Conservation (phyloP, 164 flowering plant genomes). For the Nelumbo lutea region DNA sequence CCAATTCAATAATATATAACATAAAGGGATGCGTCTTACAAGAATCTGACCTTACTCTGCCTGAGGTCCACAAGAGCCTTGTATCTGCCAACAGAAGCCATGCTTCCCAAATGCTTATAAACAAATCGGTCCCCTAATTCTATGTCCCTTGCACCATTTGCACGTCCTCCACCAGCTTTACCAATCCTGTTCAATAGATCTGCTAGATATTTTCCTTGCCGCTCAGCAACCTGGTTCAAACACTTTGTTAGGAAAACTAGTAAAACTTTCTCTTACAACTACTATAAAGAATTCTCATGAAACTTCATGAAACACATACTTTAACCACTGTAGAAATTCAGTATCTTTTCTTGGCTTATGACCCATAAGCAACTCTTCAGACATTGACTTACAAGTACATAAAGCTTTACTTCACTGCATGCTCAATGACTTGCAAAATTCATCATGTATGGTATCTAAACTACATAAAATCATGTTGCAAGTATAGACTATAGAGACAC, state of each 20-base stretch:
- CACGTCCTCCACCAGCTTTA: constrained; percentile 71
- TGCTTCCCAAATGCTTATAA: constrained; percentile 90
- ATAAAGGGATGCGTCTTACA: background rate
- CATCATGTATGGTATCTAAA: background rate
- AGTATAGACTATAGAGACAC: background rate
- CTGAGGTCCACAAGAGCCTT: constrained; percentile 98
- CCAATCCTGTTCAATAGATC: constrained; percentile 58
- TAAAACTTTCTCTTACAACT: background rate
- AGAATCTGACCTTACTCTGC: constrained; percentile 65
- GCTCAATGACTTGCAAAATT: no score
- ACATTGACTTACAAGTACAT: background rate
- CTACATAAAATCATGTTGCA: background rate
- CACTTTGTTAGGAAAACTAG: background rate
- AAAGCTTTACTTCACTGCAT: no score
- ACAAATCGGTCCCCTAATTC: constrained; percentile 69
- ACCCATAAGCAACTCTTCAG: no score
- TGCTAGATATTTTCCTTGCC: constrained; percentile 87
- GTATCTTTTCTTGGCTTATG: background rate
- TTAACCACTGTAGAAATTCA: no score
- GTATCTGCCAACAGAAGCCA: constrained; percentile 92
- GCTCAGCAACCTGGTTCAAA: constrained; percentile 76
- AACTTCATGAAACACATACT: background rate
- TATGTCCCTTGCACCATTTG: constrained; percentile 46
- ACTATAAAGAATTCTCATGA: background rate
- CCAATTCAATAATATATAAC: background rate